Evolutionary conservation across 1,284 basidiomycete species (phyloP).

Genomic region (Ceratobasidium sp.): DNA sequence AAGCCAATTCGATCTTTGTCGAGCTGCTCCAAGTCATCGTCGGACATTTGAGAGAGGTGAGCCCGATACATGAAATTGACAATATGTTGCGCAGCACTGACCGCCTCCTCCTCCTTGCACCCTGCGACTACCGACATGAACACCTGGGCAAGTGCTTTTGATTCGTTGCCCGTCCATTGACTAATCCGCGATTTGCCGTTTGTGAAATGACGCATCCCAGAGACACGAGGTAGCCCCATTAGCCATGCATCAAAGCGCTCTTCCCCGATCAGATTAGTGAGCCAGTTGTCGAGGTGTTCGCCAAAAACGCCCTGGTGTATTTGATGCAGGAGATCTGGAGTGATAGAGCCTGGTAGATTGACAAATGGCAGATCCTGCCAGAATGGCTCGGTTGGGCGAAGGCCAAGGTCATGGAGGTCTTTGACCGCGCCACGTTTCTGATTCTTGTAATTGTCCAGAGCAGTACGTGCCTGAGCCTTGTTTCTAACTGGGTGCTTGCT

Average conservation of each 20-base stretch:
- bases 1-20: not conserved
- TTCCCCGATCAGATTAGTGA: slow-evolving; percentile 16
- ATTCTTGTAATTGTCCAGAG: not conserved
- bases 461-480: not conserved
- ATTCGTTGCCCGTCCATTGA: slow-evolving; percentile 47
- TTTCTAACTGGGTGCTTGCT: not conserved
- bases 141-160: slow-evolving; percentile 33
- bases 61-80: slow-evolving; percentile 38
- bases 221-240: slow-evolving; percentile 33
- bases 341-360: slow-evolving; percentile 40
- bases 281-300: slow-evolving; percentile 56
- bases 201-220: not conserved
- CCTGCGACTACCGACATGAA: slow-evolving; percentile 8
- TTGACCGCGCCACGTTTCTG: not conserved
- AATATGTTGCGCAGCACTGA: slow-evolving; percentile 51
- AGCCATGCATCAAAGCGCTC: slow-evolving; percentile 51
- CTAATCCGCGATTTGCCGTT: not conserved
- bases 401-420: not conserved
- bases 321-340: slow-evolving; percentile 42
- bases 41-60: not conserved
- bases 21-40: not conserved
- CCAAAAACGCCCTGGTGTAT: slow-evolving; percentile 55
- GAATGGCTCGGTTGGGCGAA: slow-evolving; percentile 19
- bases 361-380: slow-evolving; percentile 33
- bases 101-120: not conserved